phyloP scores from a whole-genome alignment of 345 rosid genomes.

The Boechera stricta region DNA sequence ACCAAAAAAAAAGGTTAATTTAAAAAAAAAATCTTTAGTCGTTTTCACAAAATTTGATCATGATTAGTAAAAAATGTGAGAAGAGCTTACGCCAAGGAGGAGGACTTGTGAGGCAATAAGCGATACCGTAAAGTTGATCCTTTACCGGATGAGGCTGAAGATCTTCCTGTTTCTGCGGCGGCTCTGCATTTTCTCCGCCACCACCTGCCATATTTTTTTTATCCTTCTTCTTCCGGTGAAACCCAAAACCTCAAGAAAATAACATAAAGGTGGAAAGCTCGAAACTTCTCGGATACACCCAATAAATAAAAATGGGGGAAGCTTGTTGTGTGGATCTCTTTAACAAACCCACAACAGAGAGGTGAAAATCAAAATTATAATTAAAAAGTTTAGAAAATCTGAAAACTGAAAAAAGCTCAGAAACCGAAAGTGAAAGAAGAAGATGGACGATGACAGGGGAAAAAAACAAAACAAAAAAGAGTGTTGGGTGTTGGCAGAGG shows the following conservation, averaged over 20 bases:
- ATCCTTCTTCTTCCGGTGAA: constrained; percentile 4
- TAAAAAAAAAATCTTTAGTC: not conserved
- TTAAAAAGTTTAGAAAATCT: not conserved
- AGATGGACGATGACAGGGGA: not conserved
- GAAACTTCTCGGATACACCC: not conserved
- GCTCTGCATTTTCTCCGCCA: constrained; percentile 67
- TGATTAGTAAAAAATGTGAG: not conserved
- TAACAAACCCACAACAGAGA: not conserved
- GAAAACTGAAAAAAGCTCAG: constrained; percentile 27
- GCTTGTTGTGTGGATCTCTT: not conserved
- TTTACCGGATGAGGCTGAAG: constrained; percentile 85
- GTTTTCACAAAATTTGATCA: not conserved
- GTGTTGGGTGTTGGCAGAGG: not conserved
- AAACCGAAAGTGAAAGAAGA: constrained; percentile 15
- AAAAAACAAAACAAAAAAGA: not conserved
- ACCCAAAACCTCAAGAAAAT: not conserved
- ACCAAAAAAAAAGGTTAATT: too few relatives aligned
- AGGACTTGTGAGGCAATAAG: constrained; percentile 89
- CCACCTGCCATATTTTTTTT: constrained; percentile 47
- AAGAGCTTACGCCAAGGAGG: constrained; percentile 96
- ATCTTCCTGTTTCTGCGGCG: constrained; percentile 83
- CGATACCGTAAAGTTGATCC: constrained; percentile 81
- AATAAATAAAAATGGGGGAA: not conserved
- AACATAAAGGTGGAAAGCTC: not conserved
- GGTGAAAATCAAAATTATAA: not conserved